These are phyloP conservation scores for Tardiomyces depauwii DNA, from an alignment of 1,139 yeast genomes.

Conservation along the genomic window DNA sequence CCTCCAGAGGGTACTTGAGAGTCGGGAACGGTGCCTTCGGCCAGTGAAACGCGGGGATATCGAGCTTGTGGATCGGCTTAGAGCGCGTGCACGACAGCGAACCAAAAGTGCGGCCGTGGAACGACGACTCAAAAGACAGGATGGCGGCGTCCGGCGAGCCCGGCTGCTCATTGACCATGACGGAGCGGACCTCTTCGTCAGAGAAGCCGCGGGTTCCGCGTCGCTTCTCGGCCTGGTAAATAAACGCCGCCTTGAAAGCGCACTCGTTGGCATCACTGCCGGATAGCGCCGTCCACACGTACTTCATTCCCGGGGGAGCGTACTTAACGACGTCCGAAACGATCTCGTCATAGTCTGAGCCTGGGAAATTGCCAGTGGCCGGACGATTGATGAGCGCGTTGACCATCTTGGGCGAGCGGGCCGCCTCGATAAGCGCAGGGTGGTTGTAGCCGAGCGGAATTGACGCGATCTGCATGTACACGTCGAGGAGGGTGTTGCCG, in stretches of 20 bases:
- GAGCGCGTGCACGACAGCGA: conserved; percentile 69
- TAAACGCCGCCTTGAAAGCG: conserved; percentile 76
- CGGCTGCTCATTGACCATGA: conserved; percentile 60
- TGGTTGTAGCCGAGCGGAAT: conserved; percentile 73
- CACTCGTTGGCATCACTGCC: conserved; percentile 82
- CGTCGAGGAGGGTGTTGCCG: conserved; percentile 57
- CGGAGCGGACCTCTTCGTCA: conserved; percentile 46
- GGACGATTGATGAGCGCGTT: conserved; percentile 66
- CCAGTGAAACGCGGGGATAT: conserved; percentile 78
- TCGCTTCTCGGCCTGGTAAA: conserved; percentile 55
- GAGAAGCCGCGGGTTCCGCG: conserved; percentile 46
- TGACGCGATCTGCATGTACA: conserved; percentile 69
- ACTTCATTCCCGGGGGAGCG: conserved; percentile 61
- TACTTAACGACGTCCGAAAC: conserved; percentile 45
- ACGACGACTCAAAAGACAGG: conserved; percentile 59
- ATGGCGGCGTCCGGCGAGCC: conserved; percentile 67
- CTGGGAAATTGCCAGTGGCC: conserved; percentile 68
- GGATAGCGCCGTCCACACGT: conserved; percentile 63
- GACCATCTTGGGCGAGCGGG: conserved; percentile 53
- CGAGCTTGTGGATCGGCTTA: conserved; percentile 75
- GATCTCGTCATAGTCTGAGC: conserved; percentile 47
- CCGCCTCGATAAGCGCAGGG: conserved; percentile 52
- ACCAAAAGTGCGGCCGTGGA: conserved; percentile 80
- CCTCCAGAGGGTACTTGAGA: conserved; percentile 60
- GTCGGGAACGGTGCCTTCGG: conserved; percentile 77